phyloP scores from a whole-genome alignment of 2,329 filamentous ascomycete genomes.

The Fusarium poae region DNA sequence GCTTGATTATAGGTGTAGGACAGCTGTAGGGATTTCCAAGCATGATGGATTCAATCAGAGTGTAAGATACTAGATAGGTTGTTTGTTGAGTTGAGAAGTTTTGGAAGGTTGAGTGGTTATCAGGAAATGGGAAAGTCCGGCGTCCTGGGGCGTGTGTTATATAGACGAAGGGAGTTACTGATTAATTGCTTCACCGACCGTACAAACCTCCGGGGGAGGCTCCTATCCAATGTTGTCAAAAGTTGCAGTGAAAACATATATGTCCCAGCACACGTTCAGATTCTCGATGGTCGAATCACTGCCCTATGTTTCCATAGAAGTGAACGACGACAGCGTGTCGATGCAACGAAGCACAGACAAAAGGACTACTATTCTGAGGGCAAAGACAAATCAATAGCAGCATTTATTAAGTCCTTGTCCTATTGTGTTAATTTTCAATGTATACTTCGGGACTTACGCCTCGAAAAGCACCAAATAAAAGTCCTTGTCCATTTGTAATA shows the following conservation, averaged over 20 bases:
- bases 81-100: background rate
- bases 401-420: no score
- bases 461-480: no score
- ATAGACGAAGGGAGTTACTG: fast-evolving
- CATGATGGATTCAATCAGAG: background rate
- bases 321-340: no score
- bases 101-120: no score
- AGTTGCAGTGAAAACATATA: background rate
- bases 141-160: fast-evolving
- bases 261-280: background rate
- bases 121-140: background rate
- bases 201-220: fast-evolving
- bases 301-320: no score
- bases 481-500: no score
- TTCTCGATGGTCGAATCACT: background rate
- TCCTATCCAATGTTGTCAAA: background rate
- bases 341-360: no score
- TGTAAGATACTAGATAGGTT: background rate
- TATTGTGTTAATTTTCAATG: no score
- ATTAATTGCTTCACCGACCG: no score
- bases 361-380: no score
- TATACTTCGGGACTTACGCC: no score
- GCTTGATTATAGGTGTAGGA: background rate
- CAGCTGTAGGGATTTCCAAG: fast-evolving
- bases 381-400: no score